Evolutionary conservation across 2,329 filamentous ascomycete species (phyloP).

Genomic region (Fusarium haematococcum): DNA sequence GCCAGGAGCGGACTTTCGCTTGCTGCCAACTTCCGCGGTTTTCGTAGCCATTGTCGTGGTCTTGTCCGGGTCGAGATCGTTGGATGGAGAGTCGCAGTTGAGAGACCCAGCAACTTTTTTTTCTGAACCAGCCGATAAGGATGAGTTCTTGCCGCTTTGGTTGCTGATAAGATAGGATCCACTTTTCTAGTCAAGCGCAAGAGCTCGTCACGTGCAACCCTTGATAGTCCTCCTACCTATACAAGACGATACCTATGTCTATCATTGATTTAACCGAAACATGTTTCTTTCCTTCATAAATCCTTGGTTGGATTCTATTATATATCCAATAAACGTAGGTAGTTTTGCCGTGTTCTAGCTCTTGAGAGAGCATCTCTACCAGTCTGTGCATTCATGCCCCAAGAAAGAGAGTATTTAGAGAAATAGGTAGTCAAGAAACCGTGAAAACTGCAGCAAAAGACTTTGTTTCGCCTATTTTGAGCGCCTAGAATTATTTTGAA

Average conservation of each 20-base stretch:
- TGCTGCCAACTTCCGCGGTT: conserved; percentile 60
- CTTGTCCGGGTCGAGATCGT: conserved; percentile 13
- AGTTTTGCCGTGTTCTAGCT: not conserved
- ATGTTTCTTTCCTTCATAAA: not conserved
- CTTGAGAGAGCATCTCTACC: not conserved
- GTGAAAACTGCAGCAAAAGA: not conserved
- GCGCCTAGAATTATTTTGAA: not conserved
- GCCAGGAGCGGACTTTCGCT: conserved; percentile 65
- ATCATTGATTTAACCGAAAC: not conserved
- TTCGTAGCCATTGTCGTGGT: conserved; percentile 61
- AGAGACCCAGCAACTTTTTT: conserved; percentile 40
- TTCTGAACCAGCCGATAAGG: conserved; percentile 37
- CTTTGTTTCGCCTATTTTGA: not conserved
- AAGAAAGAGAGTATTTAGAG: not conserved
- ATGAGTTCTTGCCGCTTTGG: conserved; percentile 17
- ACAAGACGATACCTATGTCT: not conserved
- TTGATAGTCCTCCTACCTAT: not conserved
- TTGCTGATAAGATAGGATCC: conserved; percentile 30
- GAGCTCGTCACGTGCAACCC: conserved; percentile 19
- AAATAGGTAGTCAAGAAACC: not conserved
- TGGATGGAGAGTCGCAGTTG: conserved; percentile 38
- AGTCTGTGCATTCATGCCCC: not conserved
- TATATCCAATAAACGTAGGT: not conserved
- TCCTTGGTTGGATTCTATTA: not conserved
- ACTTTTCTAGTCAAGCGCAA: not conserved